Evolutionary conservation across 2,329 filamentous ascomycete species (phyloP), one percentile per base, ranked within the genome.

Genomic region (Trichoderma sp.): DNA sequence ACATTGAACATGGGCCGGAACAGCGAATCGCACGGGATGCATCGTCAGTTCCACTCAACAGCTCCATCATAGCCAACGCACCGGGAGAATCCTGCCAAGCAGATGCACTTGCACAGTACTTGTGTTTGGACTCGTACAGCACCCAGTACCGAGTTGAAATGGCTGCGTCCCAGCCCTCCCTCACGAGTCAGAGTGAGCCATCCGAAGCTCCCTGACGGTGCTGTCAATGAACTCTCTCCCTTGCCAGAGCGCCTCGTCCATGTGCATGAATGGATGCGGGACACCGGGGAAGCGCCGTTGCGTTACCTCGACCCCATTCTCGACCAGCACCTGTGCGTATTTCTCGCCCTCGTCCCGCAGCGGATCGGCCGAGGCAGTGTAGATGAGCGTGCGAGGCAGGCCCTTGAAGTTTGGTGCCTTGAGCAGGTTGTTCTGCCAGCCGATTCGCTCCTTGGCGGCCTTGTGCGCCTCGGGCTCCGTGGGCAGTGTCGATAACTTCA

Each of bases 211-310:
- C 65, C 75, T 77, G 12, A 79, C 79, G 15, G 77, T 81, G 69
- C 72, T 73, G 24, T 79, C 74, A 58, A 81, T 82, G 56, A 81
- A 81, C 24, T 81, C 77, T 7, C 76, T 75, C 5, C 78, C 80
- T 75, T 82, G 80, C 80, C 78, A 80, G 39, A 82, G 74, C 71
- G 79, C 75, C 73, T 78, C 79, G 62, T 82, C 83, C 84, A 85
- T 85, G 74, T 85, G 83, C 83, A 84, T 84, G 74, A 86, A 87
- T 0, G 83, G 83, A 73, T 87, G 85, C 11, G 85, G 85, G 36
- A 85, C 82, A 0, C 84, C 84, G 1, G 78, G 74, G 73, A 85
- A 86, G n/a, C 84, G 77, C 75, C 82, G 83, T 72, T 84, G 73
- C 1, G 81, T 82, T 28, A 86, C 84, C 74, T 84, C 81, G 72